Conservation (phyloP, 257 asterid genomes). For the Cinchona pubescens region DNA sequence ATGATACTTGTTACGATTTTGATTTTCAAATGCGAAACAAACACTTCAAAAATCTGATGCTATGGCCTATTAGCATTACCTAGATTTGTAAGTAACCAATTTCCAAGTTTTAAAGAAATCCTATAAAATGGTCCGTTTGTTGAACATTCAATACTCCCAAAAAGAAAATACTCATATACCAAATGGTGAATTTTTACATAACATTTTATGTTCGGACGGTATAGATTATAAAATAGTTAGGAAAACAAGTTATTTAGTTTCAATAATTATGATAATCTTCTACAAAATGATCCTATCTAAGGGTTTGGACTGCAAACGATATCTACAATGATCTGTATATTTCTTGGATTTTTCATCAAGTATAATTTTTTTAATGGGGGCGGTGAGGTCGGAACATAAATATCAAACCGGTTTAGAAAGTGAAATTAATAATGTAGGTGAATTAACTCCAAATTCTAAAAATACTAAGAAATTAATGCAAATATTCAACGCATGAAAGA, state of each 20-base stretch:
- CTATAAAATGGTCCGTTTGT: no score
- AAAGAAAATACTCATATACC: no score
- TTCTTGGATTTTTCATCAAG: no score
- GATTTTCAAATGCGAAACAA: no score
- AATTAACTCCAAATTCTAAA: neutral
- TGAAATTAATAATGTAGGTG: conserved; percentile 6
- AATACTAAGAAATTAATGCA: neutral
- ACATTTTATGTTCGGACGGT: no score
- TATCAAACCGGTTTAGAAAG: neutral
- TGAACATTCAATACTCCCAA: no score
- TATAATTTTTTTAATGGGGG: neutral
- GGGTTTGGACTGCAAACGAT: neutral
- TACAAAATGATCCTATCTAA: neutral
- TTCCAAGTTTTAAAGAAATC: no score
- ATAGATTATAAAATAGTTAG: neutral
- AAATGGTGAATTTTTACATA: no score
- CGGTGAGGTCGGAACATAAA: neutral
- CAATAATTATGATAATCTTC: neutral
- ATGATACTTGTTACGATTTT: no score
- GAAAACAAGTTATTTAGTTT: neutral
- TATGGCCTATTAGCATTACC: no score
- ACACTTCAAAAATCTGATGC: no score
- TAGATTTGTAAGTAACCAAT: no score
- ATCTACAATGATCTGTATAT: neutral
- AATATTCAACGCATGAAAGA: neutral